Percentiles rank a stretch among this genome's conserved stretches.
Evolutionary conservation across 2,329 filamentous ascomycete genomes (phyloP).

Genomic region (Microdochium trichocladiopsis): DNA sequence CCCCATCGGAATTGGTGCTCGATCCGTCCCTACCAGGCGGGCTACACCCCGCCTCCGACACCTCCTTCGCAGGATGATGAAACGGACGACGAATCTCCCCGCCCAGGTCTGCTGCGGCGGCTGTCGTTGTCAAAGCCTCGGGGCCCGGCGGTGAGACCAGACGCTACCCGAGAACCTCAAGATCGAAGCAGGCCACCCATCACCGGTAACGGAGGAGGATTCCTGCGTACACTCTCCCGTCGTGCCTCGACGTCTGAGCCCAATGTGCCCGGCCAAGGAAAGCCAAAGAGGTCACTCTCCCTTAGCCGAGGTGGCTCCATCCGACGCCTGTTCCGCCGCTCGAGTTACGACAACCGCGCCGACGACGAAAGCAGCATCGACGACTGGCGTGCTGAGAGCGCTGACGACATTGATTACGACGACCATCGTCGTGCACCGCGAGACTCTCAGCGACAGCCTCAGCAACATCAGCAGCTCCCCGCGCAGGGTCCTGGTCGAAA

Average conservation of each 20-base stretch:
- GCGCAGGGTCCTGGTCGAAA: neutral
- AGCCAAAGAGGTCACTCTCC: constrained; percentile 52
- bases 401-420: constrained; percentile 22
- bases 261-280: constrained; percentile 23
- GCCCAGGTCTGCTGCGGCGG: constrained; percentile 35
- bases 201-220: constrained; percentile 31
- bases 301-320: constrained; percentile 47
- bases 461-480: neutral
- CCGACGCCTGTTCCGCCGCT: constrained; percentile 33
- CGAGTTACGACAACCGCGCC: constrained; percentile 25
- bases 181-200: constrained; percentile 41
- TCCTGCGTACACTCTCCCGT: constrained; percentile 39
- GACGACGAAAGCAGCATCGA: constrained; percentile 51
- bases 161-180: constrained; percentile 25
- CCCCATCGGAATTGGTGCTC: constrained; percentile 95
- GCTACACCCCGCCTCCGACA: constrained; percentile 63
- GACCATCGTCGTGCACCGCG: constrained; percentile 3
- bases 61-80: constrained; percentile 48
- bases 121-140: constrained; percentile 32
- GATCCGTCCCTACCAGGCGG: constrained; percentile 77
- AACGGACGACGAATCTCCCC: constrained; percentile 13
- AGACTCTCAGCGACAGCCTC: neutral
- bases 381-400: constrained; percentile 39
- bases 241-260: constrained; percentile 28
- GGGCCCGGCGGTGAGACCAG: constrained; percentile 25